phyloP scores from a whole-genome alignment of 192 early-diverging fungal genomes.

The Rhizoclosmatium globosum region DNA sequence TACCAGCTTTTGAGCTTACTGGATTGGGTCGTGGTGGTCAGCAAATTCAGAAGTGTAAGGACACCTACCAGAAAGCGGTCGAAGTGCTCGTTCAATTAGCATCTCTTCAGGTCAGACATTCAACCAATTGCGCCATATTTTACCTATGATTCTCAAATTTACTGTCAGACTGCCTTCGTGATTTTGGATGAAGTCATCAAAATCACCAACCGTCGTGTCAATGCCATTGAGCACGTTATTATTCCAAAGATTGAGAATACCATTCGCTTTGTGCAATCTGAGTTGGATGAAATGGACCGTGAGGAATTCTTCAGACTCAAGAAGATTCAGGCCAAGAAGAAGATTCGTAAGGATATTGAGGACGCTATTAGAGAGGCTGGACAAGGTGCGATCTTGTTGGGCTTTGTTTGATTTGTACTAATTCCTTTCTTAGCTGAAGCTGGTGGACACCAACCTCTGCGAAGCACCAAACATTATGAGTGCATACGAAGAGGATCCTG shows the following conservation, averaged over 20 bases:
- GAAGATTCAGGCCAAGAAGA: slow-evolving; percentile 99
- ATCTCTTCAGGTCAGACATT: slow-evolving; percentile 82
- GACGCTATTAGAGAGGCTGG: slow-evolving; percentile 60
- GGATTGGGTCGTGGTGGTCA: slow-evolving; percentile 98
- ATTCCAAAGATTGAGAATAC: slow-evolving; percentile 99
- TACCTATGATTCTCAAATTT: not conserved
- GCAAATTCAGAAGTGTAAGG: slow-evolving; percentile 93
- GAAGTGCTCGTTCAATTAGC: slow-evolving; percentile 97
- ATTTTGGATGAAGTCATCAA: slow-evolving; percentile 99
- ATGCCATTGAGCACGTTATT: slow-evolving; percentile 99
- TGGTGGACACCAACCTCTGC: not conserved
- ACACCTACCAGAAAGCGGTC: slow-evolving; percentile 93
- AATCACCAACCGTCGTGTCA: slow-evolving; percentile 97
- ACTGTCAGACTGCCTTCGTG: slow-evolving; percentile 89
- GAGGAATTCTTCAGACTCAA: slow-evolving; percentile 99
- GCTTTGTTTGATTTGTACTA: not conserved
- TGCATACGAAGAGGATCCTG: slow-evolving; percentile 65
- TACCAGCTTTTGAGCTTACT: slow-evolving; percentile 91
- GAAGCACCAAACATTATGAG: slow-evolving; percentile 49
- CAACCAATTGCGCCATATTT: not conserved
- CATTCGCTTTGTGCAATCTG: slow-evolving; percentile 94
- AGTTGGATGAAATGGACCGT: slow-evolving; percentile 97
- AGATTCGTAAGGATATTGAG: slow-evolving; percentile 74
- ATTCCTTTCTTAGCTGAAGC: not conserved
- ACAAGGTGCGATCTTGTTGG: slow-evolving; percentile 1